Conservation (phyloP, 2,329 filamentous ascomycete species). For the Tolypocladium amazonense region DNA sequence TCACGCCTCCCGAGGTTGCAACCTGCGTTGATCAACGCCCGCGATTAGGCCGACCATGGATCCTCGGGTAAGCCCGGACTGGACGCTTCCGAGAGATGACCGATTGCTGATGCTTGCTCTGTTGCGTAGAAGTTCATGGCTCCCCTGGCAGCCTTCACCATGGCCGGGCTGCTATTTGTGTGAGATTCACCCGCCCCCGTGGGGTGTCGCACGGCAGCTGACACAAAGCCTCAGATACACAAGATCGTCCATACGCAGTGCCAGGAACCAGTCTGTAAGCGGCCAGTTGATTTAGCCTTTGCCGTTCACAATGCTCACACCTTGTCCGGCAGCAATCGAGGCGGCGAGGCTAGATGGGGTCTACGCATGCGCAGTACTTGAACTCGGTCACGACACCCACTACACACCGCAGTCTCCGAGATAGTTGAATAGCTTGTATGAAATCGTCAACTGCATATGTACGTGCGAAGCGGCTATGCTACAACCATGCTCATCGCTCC, state of each 20-base stretch:
- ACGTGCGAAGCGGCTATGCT: background rate
- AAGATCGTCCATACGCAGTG: conserved; percentile 28
- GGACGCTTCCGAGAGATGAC: background rate
- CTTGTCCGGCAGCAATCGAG: background rate
- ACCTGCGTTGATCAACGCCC: background rate
- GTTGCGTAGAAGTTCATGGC: conserved; percentile 30
- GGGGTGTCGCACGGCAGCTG: background rate
- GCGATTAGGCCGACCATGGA: conserved; percentile 11
- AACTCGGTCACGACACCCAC: background rate
- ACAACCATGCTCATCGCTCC: background rate
- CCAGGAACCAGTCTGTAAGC: conserved; percentile 22
- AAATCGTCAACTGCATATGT: background rate
- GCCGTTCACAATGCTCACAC: background rate
- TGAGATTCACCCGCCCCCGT: conserved; percentile 12
- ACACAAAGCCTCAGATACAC: conserved; percentile 20
- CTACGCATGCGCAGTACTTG: background rate
- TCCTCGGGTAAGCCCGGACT: conserved; percentile 15
- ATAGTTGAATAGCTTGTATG: background rate
- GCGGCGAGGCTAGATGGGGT: background rate
- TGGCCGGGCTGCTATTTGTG: conserved; percentile 41
- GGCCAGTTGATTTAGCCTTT: background rate
- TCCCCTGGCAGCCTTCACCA: conserved; percentile 41
- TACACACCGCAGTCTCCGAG: background rate
- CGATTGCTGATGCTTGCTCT: background rate
- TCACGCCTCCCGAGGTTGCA: background rate